These are phyloP conservation scores for Zoysia matrella DNA, from an alignment of 202 grass and related monocot genomes.

Conservation along the genomic window DNA sequence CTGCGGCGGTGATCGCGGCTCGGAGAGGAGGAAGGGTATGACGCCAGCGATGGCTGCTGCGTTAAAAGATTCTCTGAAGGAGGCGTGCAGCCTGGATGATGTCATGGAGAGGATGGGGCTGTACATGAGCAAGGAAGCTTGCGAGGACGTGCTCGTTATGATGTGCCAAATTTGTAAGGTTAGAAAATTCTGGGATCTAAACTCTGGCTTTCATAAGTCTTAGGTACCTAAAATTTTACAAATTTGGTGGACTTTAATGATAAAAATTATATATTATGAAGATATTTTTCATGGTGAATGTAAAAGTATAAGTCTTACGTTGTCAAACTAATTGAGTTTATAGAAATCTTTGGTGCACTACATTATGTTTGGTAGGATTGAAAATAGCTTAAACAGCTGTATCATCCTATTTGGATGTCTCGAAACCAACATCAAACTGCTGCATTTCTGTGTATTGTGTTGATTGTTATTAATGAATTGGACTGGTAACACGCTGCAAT, in stretches of 20 bases:
- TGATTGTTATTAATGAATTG: background rate
- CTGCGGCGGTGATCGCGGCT: constrained; percentile 14
- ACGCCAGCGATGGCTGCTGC: constrained; percentile 33
- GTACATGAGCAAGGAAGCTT: constrained; percentile 52
- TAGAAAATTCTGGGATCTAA: background rate
- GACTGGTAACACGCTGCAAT: background rate
- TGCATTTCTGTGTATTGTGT: background rate
- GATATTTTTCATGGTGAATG: too few relatives aligned
- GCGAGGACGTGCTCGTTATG: constrained; percentile 65
- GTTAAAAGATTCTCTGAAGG: constrained; percentile 51
- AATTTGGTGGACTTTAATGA: too few relatives aligned
- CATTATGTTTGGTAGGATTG: background rate
- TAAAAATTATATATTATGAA: too few relatives aligned
- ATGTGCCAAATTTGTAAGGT: constrained; percentile 74
- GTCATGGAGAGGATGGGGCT: constrained; percentile 54
- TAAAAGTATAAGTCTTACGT: too few relatives aligned
- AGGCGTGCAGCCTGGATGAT: constrained; percentile 68
- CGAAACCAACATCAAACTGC: background rate
- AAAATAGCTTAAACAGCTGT: background rate
- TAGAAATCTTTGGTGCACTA: background rate
- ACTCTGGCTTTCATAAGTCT: background rate
- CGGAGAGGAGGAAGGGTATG: constrained; percentile 35
- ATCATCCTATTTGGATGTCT: background rate
- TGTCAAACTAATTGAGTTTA: too few relatives aligned
- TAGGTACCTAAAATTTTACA: too few relatives aligned